phyloP scores from a whole-genome alignment of 192 early-diverging fungal species.

The Polychytrium aggregatum region DNA sequence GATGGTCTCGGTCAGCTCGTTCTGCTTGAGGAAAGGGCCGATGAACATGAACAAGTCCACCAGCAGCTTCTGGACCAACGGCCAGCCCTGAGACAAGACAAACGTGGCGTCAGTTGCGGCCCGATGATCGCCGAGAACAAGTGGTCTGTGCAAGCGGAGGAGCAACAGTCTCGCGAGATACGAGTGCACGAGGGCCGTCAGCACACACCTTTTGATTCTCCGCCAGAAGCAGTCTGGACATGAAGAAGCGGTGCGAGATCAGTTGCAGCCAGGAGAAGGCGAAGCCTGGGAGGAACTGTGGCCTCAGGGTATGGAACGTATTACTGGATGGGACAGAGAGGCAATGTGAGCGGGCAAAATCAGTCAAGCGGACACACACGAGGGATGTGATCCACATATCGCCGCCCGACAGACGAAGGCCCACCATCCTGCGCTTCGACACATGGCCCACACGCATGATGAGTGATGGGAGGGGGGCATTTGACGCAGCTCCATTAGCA shows the following conservation, averaged over 20 bases:
- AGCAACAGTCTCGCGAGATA: neutral
- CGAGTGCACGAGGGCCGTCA: neutral
- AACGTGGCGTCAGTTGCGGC: no score
- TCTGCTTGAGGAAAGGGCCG: slow-evolving; percentile 64
- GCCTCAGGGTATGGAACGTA: slow-evolving; percentile 75
- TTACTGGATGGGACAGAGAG: slow-evolving; percentile 23
- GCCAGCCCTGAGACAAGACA: slow-evolving; percentile 58
- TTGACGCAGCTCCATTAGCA: no score
- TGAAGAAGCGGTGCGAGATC: slow-evolving; percentile 83
- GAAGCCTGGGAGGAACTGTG: slow-evolving; percentile 81
- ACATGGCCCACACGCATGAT: no score
- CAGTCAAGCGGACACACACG: neutral
- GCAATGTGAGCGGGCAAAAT: neutral
- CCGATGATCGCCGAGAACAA: no score
- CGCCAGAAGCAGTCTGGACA: slow-evolving; percentile 70
- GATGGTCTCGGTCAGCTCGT: slow-evolving; percentile 61
- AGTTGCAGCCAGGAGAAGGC: slow-evolving; percentile 90
- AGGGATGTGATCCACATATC: no score
- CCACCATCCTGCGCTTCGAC: no score
- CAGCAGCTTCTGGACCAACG: slow-evolving; percentile 71
- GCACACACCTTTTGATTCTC: slow-evolving; percentile 57
- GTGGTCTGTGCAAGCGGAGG: no score
- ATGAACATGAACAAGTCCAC: slow-evolving; percentile 79
- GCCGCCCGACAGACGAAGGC: no score
- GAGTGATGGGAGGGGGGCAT: no score